Percentiles rank a stretch among this genome's conserved stretches.
These are phyloP conservation scores for Vitis hybrid DNA, from an alignment of 177 flowering plant genomes.

Conservation along the genomic window DNA sequence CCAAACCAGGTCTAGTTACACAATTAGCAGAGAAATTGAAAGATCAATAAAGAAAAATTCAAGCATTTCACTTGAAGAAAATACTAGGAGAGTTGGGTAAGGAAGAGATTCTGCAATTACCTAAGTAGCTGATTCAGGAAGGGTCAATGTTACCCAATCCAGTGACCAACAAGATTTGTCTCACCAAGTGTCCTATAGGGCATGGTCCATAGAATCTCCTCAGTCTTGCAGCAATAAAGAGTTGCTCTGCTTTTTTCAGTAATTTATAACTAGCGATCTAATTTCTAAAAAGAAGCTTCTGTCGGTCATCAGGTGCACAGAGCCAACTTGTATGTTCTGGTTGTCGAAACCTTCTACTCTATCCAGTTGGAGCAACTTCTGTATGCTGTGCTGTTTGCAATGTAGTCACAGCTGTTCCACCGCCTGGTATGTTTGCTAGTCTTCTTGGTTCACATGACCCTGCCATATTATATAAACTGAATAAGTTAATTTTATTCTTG, in stretches of 20 bases:
- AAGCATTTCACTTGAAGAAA: no score
- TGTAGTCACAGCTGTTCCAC: conserved; percentile 90
- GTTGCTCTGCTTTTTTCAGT: neutral
- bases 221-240: no score
- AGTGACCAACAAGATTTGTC: no score
- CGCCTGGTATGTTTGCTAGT: conserved; percentile 59
- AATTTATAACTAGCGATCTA: neutral
- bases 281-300: neutral
- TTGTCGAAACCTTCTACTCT: conserved; percentile 76
- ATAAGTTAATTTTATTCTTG: neutral
- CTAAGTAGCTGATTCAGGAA: no score
- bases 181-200: no score
- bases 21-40: neutral
- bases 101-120: no score
- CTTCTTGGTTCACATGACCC: neutral
- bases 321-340: conserved; percentile 94
- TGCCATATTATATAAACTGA: neutral
- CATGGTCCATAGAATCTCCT: no score
- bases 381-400: conserved; percentile 96
- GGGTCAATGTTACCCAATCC: no score
- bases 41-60: no score
- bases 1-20: conserved; percentile 1
- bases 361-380: conserved; percentile 87
- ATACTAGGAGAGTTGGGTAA: no score
- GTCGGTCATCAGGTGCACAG: conserved; percentile 52